phyloP scores from a whole-genome alignment of 768 basidiomycete genomes.

The Hydnomerulius pinastri region DNA sequence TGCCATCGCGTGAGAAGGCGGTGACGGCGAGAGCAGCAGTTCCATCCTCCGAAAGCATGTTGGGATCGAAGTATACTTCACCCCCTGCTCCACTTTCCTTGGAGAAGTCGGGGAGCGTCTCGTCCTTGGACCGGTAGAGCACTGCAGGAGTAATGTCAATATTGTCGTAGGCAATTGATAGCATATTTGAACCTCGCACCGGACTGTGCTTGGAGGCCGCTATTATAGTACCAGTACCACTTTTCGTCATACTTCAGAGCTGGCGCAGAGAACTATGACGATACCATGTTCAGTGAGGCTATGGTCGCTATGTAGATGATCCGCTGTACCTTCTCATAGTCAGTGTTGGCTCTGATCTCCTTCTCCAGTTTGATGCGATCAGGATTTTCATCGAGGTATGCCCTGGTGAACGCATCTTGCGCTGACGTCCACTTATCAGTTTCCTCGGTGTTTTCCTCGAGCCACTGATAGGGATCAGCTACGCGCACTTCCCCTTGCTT shows the following conservation, averaged over 20 bases:
- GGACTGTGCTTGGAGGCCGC: conserved; percentile 71
- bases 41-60: conserved; percentile 71
- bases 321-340: conserved; percentile 48
- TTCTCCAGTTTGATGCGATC: conserved; percentile 59
- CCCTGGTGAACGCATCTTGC: conserved; percentile 59
- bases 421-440: conserved; percentile 64
- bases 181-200: conserved; percentile 22
- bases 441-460: conserved; percentile 64
- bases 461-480: conserved; percentile 73
- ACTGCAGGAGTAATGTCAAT: conserved; percentile 46
- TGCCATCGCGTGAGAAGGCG: conserved; percentile 65
- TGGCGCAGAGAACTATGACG: conserved; percentile 62
- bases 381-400: conserved; percentile 64
- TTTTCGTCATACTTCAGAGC: conserved; percentile 59
- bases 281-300: conserved; percentile 4
- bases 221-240: conserved; percentile 85
- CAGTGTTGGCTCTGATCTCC: conserved; percentile 54
- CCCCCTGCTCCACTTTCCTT: conserved; percentile 45
- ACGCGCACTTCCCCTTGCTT: conserved; percentile 62
- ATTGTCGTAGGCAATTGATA: neutral
- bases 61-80: conserved; percentile 83
- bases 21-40: conserved; percentile 62
- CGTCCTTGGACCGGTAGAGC: conserved; percentile 59
- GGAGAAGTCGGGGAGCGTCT: conserved; percentile 54
- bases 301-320: neutral